Evolutionary conservation across 768 basidiomycete genomes (phyloP), one percentile per base, ranked within the genome.

Genomic region (Mrakia blollopis): DNA sequence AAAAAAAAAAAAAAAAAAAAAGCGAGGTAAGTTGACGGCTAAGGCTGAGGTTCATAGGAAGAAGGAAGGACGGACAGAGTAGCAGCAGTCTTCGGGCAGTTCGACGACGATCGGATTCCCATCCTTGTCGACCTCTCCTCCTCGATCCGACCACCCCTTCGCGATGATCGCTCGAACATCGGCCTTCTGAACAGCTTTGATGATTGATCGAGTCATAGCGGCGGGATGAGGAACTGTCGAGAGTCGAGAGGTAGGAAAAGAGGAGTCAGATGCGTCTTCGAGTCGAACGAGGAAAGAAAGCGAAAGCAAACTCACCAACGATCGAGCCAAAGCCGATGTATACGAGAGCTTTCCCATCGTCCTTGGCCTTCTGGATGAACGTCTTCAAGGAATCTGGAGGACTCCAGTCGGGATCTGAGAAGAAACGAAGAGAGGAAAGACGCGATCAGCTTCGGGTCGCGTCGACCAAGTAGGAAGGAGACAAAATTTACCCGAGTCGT

Each of bases 251-350:
- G 47, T 14, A 11, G 28, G 54, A 72, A 57, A 30, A 30, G 30
- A 54, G 47, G 30, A 16, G 35, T 62, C 73, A 32, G 23, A 16
- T 2, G 35, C 16, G 54, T 60, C 32, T n/a, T 21, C 47, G 13
- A 57, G 30, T 1, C 10, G 35, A n/a, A 9, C 44, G 44, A 50
- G 39, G 10, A 25, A 1, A 41, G 44, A 16, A 39, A 37, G 25
- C 30, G 44, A 11, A 28, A 2, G 62, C 44, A 37, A 16, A 30
- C 63, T 71, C 21, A 65, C 63, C 63, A 7, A 88, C 89, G 75
- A 91, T 89, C 37, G 88, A 89, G 1, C 89, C 90, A 79, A 90
- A 90, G 0, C 52, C 89, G 69, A 91, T 90, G 81, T 91, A 91
- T 3, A 91, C 90, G 67, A 91, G 85, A 0, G 89, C 85, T 80